Evolutionary conservation across 192 early-diverging fungal species (phyloP).

Genomic region (Podila clonocystis): DNA sequence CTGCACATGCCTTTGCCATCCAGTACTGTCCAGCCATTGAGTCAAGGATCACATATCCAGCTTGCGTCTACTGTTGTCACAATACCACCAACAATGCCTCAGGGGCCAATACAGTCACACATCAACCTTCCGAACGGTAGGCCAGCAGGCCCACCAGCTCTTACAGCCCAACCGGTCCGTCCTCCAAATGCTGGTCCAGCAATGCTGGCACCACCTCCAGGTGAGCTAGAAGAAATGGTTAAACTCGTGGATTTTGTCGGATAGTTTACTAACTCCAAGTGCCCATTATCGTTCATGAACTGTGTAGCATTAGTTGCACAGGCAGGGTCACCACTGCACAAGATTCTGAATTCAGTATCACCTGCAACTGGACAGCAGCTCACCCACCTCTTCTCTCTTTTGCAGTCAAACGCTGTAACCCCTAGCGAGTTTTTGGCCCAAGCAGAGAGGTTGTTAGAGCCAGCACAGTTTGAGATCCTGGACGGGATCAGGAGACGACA

Average conservation of each 20-base stretch:
- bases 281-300: not conserved
- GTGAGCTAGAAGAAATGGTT: not conserved
- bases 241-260: not conserved
- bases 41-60: conserved; percentile 12
- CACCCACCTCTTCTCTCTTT: conserved; percentile 19
- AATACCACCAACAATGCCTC: not conserved
- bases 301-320: conserved; percentile 6
- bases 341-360: conserved; percentile 23
- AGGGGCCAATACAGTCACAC: not conserved
- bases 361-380: conserved; percentile 27
- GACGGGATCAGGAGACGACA: conserved; percentile 56
- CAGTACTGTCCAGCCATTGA: not conserved
- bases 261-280: not conserved
- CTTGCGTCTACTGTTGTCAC: not conserved
- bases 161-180: conserved; percentile 11
- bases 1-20: not conserved
- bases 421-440: conserved; percentile 54
- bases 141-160: not conserved
- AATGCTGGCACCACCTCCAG: conserved; percentile 7
- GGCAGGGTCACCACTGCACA: conserved; percentile 35
- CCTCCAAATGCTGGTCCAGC: not conserved
- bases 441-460: conserved; percentile 48
- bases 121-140: not conserved
- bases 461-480: conserved; percentile 56
- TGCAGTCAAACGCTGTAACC: conserved; percentile 53